Base-by-base conservation (phyloP, 2,329 filamentous ascomycete species). In the Fusarium sororula region DNA sequence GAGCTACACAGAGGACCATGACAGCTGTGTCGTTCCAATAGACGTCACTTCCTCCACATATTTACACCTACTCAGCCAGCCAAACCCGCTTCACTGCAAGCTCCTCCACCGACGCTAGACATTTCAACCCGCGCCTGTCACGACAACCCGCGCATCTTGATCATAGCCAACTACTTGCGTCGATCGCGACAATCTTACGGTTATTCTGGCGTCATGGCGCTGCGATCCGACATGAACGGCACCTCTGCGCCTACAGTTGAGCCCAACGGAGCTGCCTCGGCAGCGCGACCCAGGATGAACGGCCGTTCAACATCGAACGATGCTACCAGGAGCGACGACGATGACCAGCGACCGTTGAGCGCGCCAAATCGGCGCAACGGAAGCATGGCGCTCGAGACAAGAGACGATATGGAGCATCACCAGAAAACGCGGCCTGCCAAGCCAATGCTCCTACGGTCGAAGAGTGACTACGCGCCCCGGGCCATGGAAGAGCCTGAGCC, bases 381-480 rank as follows among this genome's bases (percentile, higher is more conserved):
- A 66, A 57, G 74, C 20, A 63, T 75, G 45, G 53, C 69, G 41
- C 61, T 75, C 50, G 79, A 79, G 26, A 69, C 75, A 12, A 76
- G 70, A 63, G 81, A 83, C 35, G 79, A 84, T 63, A 74, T 81
- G 26, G 79, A 81, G 35, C 79, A 81, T 18, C 81, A 83, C 53
- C 82, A 80, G 68, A 75, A 81, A 37, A 79, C 78, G 60, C 83
- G 84, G 44, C 82, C 84, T 22, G 72, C 78, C 10, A 89, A 89
- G 75, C 87, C 88, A 32, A 82, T 83, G n/a, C 82, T 91, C 24
- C 77, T 87, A 58, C 85, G 89, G 60, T 89, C 89, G 65, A 89
- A 87, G 82, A 90, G 88, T 80, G 89, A 91, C 74, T 87, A 85
- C 75, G 84, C 81, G 35, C 80, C 84, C 48, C 85, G 84, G 32